Percentiles rank a stretch among this genome's conserved stretches.
These are phyloP conservation scores for Fabrea salina DNA, from an alignment of 169 alveolate species.

Conservation along the genomic window DNA sequence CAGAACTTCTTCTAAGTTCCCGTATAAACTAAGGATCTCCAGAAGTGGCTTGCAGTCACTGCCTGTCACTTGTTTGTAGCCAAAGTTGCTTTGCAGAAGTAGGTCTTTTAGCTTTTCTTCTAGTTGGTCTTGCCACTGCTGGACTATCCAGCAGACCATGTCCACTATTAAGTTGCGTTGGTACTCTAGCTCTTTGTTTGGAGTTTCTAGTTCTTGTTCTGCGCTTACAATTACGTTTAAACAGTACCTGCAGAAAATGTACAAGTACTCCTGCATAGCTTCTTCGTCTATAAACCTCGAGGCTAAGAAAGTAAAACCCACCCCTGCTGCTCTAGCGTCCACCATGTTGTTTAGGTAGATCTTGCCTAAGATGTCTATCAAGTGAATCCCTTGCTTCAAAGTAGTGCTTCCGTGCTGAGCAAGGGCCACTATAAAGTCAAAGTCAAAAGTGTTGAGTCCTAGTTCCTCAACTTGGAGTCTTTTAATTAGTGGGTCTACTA, in stretches of 20 bases:
- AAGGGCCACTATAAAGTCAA: constrained; percentile 62
- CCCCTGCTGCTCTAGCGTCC: constrained; percentile 53
- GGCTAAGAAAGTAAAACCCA: constrained; percentile 50
- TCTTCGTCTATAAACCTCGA: constrained; percentile 47
- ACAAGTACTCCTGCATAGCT: constrained; percentile 57
- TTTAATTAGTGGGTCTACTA: constrained; percentile 78
- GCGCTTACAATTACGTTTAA: constrained; percentile 8
- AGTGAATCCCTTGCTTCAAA: constrained; percentile 44
- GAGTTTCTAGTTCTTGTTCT: not conserved
- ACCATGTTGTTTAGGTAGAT: constrained; percentile 62
- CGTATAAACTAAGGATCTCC: not conserved
- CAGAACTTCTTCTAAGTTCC: not conserved
- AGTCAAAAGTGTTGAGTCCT: constrained; percentile 63
- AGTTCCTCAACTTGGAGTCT: constrained; percentile 66
- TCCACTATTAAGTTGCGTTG: constrained; percentile 18
- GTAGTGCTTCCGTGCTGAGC: constrained; percentile 70
- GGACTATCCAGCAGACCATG: constrained; percentile 25
- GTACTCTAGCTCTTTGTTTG: not conserved
- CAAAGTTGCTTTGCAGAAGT: not conserved
- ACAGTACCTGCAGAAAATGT: constrained; percentile 49
- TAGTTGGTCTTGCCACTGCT: constrained; percentile 19
- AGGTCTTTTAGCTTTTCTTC: constrained; percentile 4
- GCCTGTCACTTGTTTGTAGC: not conserved
- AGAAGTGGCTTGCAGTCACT: not conserved
- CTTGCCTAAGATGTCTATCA: constrained; percentile 76